Evolutionary conservation across 192 early-diverging fungal species (phyloP).

Genomic region (Kickxella alabastrina): DNA sequence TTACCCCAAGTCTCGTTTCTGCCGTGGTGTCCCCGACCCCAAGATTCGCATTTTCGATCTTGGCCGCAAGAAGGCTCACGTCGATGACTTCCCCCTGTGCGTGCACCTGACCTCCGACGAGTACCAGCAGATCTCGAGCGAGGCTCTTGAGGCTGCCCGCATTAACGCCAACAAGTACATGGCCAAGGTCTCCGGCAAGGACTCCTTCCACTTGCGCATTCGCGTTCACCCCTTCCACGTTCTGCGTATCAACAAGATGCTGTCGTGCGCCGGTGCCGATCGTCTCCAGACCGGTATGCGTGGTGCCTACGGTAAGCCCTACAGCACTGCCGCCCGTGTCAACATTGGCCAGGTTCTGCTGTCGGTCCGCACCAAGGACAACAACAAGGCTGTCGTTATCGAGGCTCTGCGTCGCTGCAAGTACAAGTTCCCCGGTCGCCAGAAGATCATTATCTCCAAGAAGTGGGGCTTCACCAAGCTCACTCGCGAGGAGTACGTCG

Average conservation of each 20-base stretch:
- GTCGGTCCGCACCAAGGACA: slow-evolving; percentile 93
- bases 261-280: slow-evolving; percentile 99
- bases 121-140: slow-evolving; percentile 97
- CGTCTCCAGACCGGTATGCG: slow-evolving; percentile 98
- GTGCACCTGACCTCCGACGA: slow-evolving; percentile 97
- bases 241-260: slow-evolving; percentile 99
- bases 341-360: slow-evolving; percentile 97
- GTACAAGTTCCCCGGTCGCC: slow-evolving; percentile 99
- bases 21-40: slow-evolving; percentile 98
- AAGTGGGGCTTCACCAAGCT: slow-evolving; percentile 99
- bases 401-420: slow-evolving; percentile 91
- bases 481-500: slow-evolving; percentile 84
- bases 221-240: slow-evolving; percentile 99
- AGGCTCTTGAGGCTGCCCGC: slow-evolving; percentile 97
- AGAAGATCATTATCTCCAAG: slow-evolving; percentile 99
- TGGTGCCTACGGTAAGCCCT: slow-evolving; percentile 98
- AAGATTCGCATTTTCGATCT: slow-evolving; percentile 98
- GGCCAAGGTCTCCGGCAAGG: slow-evolving; percentile 93
- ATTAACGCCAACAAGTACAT: slow-evolving; percentile 99
- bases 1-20: slow-evolving; percentile 98
- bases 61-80: slow-evolving; percentile 94
- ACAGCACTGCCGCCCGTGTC: slow-evolving; percentile 92
- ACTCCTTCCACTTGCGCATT: slow-evolving; percentile 98
- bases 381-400: slow-evolving; percentile 87
- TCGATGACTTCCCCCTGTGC: slow-evolving; percentile 97